phyloP scores from a whole-genome alignment of 129 eudicot species.

The Helianthus tuberosus region DNA sequence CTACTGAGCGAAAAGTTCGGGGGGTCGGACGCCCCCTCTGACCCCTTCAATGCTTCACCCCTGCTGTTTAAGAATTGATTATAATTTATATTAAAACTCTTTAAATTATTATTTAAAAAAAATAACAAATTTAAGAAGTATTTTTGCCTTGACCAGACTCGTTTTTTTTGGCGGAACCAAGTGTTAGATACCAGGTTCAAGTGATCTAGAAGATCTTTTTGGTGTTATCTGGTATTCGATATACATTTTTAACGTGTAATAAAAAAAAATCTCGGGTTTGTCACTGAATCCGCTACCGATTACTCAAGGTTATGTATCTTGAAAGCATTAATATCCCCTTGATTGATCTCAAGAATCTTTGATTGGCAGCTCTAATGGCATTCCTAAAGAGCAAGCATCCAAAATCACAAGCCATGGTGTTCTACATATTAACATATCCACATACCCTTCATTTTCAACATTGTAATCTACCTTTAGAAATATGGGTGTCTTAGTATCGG shows the following conservation, averaged over 20 bases:
- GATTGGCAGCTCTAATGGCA: conserved; percentile 34
- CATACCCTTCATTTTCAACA: conserved; percentile 25
- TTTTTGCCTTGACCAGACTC: no score
- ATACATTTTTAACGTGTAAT: no score
- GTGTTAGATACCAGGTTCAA: no score
- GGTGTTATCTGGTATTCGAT: no score
- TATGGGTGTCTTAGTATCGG: conserved; percentile 39
- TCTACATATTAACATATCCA: conserved; percentile 28
- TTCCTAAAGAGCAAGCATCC: conserved; percentile 50
- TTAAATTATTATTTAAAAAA: background rate
- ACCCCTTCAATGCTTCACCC: no score
- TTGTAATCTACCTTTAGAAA: conserved; percentile 25
- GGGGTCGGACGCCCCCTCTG: no score
- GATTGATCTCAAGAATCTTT: conserved; percentile 50
- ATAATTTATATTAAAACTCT: background rate
- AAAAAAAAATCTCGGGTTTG: background rate
- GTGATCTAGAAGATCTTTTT: no score
- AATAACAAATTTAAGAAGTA: no score
- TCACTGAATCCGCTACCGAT: background rate
- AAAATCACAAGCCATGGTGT: conserved; percentile 37
- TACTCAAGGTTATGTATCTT: background rate
- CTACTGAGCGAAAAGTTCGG: no score
- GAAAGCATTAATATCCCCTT: conserved; percentile 9
- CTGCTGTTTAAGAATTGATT: background rate
- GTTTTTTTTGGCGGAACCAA: no score